Conservation (phyloP, 208 protist genomes). For the Tritrichomonas foetus region DNA sequence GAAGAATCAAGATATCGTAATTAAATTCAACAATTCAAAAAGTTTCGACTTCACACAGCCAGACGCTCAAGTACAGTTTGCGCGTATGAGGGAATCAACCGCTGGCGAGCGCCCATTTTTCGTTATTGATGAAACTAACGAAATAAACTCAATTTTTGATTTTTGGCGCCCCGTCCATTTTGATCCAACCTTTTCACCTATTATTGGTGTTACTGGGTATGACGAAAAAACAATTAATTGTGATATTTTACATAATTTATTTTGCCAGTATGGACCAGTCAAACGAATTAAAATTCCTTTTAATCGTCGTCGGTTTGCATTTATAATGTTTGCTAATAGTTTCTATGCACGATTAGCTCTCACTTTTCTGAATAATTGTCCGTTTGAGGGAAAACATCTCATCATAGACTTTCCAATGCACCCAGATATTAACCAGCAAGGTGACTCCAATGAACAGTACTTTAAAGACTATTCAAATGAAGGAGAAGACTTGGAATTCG, state of each 20-base stretch:
- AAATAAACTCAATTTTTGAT: background rate
- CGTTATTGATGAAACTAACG: background rate
- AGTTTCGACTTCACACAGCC: background rate
- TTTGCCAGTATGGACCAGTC: background rate
- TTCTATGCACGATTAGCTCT: conserved; percentile 3
- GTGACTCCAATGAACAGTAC: background rate
- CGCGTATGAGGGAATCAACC: background rate
- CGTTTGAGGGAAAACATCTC: background rate
- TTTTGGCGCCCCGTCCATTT: background rate
- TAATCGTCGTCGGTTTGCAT: background rate
- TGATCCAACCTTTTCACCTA: background rate
- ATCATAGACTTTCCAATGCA: background rate
- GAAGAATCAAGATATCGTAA: background rate
- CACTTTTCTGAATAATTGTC: background rate
- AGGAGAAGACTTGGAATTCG: background rate
- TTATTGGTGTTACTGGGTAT: background rate
- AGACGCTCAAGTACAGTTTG: background rate
- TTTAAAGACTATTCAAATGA: background rate
- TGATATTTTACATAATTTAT: background rate
- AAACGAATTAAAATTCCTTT: background rate
- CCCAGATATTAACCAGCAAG: background rate
- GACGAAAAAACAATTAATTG: background rate
- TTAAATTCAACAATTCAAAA: conserved; percentile 25
- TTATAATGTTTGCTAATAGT: background rate
- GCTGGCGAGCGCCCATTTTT: background rate